A percentile compares a stretch with the other conserved stretches of the same genome.
These are phyloP conservation scores for Dentipellis sp. DNA, from an alignment of 768 basidiomycete species.

Conservation along the genomic window DNA sequence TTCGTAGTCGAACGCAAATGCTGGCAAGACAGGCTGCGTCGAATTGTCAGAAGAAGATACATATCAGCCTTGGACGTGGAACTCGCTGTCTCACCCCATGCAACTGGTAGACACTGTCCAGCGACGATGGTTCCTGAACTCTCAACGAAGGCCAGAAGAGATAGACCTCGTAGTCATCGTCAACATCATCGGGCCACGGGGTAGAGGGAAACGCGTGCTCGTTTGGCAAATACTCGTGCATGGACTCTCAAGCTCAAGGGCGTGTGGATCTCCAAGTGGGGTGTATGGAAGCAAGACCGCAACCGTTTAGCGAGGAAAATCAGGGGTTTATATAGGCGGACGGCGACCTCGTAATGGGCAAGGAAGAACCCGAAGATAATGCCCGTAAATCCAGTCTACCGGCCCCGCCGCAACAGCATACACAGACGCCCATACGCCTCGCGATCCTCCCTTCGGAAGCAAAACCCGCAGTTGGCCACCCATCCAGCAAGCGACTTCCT, in stretches of 20 bases:
- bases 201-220: not conserved
- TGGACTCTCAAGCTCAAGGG: not conserved
- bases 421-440: not conserved
- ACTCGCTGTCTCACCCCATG: not conserved
- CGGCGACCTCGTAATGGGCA: not conserved
- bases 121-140: not conserved
- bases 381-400: not conserved
- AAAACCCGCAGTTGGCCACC: too few species aligned
- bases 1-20: not conserved
- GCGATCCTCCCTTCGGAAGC: not conserved
- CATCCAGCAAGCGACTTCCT: too few species aligned
- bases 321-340: not conserved
- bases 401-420: not conserved
- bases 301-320: not conserved
- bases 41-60: too few species aligned
- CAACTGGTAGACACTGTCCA: not conserved
- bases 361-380: not conserved
- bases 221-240: not conserved
- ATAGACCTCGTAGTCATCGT: constrained; percentile 12
- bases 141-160: constrained; percentile 12
- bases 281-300: not conserved
- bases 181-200: not conserved
- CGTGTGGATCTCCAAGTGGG: not conserved
- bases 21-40: not conserved
- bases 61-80: too few species aligned